Evolutionary conservation across 2,329 filamentous ascomycete species (phyloP).

Genomic region (Sclerotinia trifoliorum): DNA sequence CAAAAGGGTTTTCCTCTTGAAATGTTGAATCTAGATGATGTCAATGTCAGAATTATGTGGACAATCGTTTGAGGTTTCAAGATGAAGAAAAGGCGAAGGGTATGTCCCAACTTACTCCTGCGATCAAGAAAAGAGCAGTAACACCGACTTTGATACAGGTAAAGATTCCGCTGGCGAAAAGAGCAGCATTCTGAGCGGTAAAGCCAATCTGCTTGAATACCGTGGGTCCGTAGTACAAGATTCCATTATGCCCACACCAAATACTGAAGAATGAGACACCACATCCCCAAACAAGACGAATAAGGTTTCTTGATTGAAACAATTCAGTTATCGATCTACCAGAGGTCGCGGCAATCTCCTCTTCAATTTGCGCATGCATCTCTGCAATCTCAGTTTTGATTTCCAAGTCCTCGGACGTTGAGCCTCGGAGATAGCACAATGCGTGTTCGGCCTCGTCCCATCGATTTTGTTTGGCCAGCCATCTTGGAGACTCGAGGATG

Average conservation of each 20-base stretch:
- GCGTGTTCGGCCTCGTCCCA: slow-evolving; percentile 57
- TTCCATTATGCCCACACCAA: slow-evolving; percentile 18
- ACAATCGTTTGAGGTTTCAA: not conserved
- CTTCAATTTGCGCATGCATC: slow-evolving; percentile 48
- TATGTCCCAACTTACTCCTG: slow-evolving; percentile 7
- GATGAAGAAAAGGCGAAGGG: not conserved
- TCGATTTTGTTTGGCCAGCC: slow-evolving; percentile 61
- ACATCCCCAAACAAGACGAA: slow-evolving; percentile 20
- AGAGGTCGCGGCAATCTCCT: slow-evolving; percentile 47
- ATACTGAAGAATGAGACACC: slow-evolving; percentile 19
- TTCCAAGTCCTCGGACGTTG: slow-evolving; percentile 40
- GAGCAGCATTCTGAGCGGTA: slow-evolving; percentile 25
- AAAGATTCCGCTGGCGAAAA: slow-evolving; percentile 27
- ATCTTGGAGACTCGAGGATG: slow-evolving; percentile 54
- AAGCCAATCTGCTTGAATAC: slow-evolving; percentile 27
- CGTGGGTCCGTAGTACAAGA: slow-evolving; percentile 16
- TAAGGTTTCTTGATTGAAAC: slow-evolving; percentile 41
- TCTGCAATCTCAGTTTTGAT: slow-evolving; percentile 43
- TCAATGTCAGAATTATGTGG: not conserved
- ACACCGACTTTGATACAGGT: slow-evolving; percentile 26
- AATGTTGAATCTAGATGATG: slow-evolving; percentile 15
- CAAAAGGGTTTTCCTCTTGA: slow-evolving; percentile 2
- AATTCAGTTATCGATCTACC: slow-evolving; percentile 49
- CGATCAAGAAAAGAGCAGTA: slow-evolving; percentile 21
- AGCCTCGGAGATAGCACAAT: slow-evolving; percentile 53